A percentile compares a stretch with the other conserved stretches of the same genome.
These are phyloP conservation scores for Colletotrichum endophyticum DNA, from an alignment of 2,329 filamentous ascomycete genomes.

Conservation along the genomic window DNA sequence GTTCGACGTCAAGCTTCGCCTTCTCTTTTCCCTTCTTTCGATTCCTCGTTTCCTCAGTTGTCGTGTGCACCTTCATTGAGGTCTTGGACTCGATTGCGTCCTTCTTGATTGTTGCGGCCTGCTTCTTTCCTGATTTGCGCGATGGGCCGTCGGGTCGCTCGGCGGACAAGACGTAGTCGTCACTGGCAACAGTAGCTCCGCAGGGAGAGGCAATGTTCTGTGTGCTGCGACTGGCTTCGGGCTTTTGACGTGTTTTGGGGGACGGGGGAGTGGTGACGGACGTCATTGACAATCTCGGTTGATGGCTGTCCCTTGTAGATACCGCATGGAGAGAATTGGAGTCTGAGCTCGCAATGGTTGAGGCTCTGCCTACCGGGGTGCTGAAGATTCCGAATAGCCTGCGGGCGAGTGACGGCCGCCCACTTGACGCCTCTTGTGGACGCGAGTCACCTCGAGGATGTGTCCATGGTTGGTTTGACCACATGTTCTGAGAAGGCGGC, in stretches of 20 bases:
- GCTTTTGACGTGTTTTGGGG: background rate
- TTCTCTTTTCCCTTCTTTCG: background rate
- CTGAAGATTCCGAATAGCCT: conserved; percentile 29
- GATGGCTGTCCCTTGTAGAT: background rate
- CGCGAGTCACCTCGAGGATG: background rate
- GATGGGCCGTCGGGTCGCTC: background rate
- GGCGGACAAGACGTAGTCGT: conserved; percentile 33
- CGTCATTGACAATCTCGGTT: background rate
- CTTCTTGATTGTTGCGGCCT: background rate
- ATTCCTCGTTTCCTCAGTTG: background rate
- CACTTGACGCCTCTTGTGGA: background rate
- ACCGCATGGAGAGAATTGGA: background rate
- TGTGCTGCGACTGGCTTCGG: background rate
- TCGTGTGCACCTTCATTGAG: background rate
- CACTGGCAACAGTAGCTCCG: conserved; percentile 39
- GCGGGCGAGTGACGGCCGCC: background rate
- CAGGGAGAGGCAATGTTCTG: background rate
- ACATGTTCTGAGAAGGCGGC: background rate
- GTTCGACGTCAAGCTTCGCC: background rate
- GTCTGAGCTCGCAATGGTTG: conserved; percentile 34
- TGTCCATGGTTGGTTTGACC: background rate
- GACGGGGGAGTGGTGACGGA: background rate
- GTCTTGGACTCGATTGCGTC: background rate
- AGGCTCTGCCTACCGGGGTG: conserved; percentile 36
- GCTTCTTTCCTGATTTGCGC: too few relatives aligned